Evolutionary conservation across 2,329 filamentous ascomycete genomes (phyloP), one percentile per base, ranked within the genome.

Genomic region (Talaromyces rugulosus): DNA sequence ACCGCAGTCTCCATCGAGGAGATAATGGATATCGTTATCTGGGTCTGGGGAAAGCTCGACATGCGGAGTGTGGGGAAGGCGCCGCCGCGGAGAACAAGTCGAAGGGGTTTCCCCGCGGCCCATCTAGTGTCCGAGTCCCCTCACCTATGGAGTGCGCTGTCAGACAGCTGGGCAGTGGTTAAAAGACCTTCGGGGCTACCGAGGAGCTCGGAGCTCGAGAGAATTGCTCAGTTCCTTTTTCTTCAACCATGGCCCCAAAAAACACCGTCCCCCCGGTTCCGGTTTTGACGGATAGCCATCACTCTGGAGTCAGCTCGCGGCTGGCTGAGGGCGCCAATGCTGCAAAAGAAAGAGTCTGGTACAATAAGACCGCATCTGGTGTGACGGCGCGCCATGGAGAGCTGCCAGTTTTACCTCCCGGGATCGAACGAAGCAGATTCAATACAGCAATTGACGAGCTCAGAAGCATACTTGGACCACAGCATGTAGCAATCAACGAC

Each of bases 401-500:
- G 5, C 14, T 60, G 30, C 66, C 66, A 6, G 65, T 66, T 28
- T 58, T 68, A 31, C 67, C 67, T n/a, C 67, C 67, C 8, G 66
- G 63, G 2, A 54, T 66, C 11, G 57, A 47, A 18, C 60, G 56
- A 30, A 60, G 62, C 30, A 44, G 14, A n/a, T 68, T 67, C 54
- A 63, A 67, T 31, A 47, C 42, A 28, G 66, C 67, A n/a, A 62
- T 68, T 30, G 51, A 51, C 11, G 67, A 68, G 40, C 40, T 68
- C 31, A 65, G 61, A 54, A 28, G 28, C 27, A 40, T 54, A 16
- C 51, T 68, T 16, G 67, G 66, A 12, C 27, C 61, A 16, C 59
- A 64, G 23, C 61, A 67, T 65, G 66, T 68, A 55, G 59, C 65
- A 33, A 44, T 68, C 31, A 68, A 67, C 28, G 65, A 68, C 56